phyloP scores from a whole-genome alignment of 2,329 filamentous ascomycete genomes.

The Colletotrichum tanaceti region DNA sequence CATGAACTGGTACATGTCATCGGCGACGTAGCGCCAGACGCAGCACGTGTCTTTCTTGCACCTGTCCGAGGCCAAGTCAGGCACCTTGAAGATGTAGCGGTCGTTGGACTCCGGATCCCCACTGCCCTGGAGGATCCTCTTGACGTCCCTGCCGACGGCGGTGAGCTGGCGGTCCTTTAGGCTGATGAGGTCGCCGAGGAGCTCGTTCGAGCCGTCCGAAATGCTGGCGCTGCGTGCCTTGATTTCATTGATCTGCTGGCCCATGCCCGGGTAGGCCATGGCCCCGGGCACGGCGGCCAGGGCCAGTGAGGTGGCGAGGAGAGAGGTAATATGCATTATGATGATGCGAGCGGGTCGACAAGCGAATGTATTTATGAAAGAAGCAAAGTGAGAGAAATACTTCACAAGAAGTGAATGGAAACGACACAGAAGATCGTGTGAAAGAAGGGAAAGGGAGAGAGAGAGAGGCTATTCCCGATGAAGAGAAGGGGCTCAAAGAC shows the following conservation, averaged over 20 bases:
- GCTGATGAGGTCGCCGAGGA: constrained; percentile 41
- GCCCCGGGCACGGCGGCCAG: constrained; percentile 33
- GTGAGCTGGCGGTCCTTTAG: constrained; percentile 39
- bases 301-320: constrained; percentile 38
- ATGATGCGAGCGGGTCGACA: background rate
- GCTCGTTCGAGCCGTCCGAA: constrained; percentile 39
- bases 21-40: constrained; percentile 57
- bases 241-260: constrained; percentile 40
- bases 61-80: constrained; percentile 44
- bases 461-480: constrained; percentile 20
- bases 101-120: constrained; percentile 43
- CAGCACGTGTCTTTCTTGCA: constrained; percentile 57
- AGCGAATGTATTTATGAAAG: background rate
- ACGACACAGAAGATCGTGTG: constrained; percentile 9
- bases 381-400: background rate
- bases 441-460: constrained; percentile 8
- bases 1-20: constrained; percentile 54
- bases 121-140: constrained; percentile 40
- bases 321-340: constrained; percentile 37
- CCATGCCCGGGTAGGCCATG: constrained; percentile 42
- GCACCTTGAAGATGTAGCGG: constrained; percentile 37
- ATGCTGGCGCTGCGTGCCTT: constrained; percentile 31
- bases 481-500: background rate
- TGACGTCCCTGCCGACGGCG: constrained; percentile 41
- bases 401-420: constrained; percentile 13